These are phyloP conservation scores for Mycena indigotica DNA, from an alignment of 768 basidiomycete genomes.

Conservation along the genomic window DNA sequence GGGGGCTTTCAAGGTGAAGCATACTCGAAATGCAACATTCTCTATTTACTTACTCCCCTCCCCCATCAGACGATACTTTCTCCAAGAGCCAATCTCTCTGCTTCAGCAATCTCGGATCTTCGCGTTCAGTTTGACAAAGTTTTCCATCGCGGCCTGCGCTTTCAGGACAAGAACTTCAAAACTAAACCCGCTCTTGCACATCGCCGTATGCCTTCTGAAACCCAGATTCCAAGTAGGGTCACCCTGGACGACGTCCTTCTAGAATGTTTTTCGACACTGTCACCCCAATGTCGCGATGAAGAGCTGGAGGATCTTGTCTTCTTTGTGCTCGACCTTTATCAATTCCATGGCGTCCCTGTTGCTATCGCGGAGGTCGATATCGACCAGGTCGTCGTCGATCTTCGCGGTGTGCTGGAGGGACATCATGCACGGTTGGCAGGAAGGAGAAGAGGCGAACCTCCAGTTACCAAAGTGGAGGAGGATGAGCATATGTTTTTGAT, in stretches of 20 bases:
- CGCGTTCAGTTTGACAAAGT: slow-evolving; percentile 72
- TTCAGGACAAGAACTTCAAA: slow-evolving; percentile 64
- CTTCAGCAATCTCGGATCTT: slow-evolving; percentile 56
- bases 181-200: slow-evolving; percentile 31
- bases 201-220: slow-evolving; percentile 38
- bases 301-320: slow-evolving; percentile 95
- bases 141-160: slow-evolving; percentile 64
- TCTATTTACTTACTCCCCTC: too few species aligned
- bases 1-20: slow-evolving; percentile 94
- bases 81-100: slow-evolving; percentile 43
- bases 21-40: too few species aligned
- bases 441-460: slow-evolving; percentile 27
- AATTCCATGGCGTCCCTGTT: slow-evolving; percentile 87
- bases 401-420: slow-evolving; percentile 77
- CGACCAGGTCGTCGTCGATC: slow-evolving; percentile 85
- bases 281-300: slow-evolving; percentile 83
- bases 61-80: slow-evolving; percentile 71
- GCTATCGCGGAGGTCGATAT: slow-evolving; percentile 91
- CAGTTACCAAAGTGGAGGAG: slow-evolving; percentile 22
- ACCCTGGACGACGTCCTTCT: slow-evolving; percentile 75
- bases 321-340: slow-evolving; percentile 91
- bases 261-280: slow-evolving; percentile 82
- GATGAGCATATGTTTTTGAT: slow-evolving; percentile 86
- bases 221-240: slow-evolving; percentile 44
- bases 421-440: slow-evolving; percentile 45